Evolutionary conservation across 129 eudicot species (phyloP).

Genomic region (Escallonia rubra): DNA sequence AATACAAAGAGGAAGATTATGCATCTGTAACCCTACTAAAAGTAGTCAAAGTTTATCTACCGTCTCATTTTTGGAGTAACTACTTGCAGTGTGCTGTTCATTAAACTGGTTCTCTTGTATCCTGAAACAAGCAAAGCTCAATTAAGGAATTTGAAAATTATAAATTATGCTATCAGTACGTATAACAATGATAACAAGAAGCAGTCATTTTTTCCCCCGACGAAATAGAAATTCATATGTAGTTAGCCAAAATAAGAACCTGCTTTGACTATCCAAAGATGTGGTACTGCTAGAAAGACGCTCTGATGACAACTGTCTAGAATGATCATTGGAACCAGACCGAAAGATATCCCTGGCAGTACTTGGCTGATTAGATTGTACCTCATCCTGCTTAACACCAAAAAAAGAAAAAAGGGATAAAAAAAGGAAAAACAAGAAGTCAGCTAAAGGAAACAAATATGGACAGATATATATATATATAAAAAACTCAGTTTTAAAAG

Average conservation of each 20-base stretch:
- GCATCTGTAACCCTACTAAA: not conserved
- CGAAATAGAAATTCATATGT: not conserved
- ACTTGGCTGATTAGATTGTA: constrained; percentile 32
- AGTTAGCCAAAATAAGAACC: constrained; percentile 21
- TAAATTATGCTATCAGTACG: not conserved
- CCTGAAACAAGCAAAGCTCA: constrained; percentile 24
- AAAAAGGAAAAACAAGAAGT: not conserved
- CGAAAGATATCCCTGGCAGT: constrained; percentile 32
- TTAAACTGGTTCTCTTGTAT: constrained; percentile 37
- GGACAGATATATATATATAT: not conserved
- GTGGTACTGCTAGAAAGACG: constrained; percentile 15
- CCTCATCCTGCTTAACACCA: constrained; percentile 41
- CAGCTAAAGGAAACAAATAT: not conserved
- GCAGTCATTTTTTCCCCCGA: not conserved
- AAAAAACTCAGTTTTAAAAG: not conserved
- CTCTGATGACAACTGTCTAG: constrained; percentile 22
- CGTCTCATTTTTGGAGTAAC: constrained; percentile 27
- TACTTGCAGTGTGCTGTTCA: constrained; percentile 29
- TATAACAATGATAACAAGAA: not conserved
- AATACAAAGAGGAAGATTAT: not conserved
- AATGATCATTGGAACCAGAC: constrained; percentile 38
- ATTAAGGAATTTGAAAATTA: not conserved
- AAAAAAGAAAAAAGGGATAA: constrained; percentile 3
- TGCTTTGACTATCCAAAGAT: constrained; percentile 37
- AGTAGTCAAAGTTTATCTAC: constrained; percentile 24